Base-by-base conservation (phyloP, 2,329 filamentous ascomycete species). In the Beauveria sp. region DNA sequence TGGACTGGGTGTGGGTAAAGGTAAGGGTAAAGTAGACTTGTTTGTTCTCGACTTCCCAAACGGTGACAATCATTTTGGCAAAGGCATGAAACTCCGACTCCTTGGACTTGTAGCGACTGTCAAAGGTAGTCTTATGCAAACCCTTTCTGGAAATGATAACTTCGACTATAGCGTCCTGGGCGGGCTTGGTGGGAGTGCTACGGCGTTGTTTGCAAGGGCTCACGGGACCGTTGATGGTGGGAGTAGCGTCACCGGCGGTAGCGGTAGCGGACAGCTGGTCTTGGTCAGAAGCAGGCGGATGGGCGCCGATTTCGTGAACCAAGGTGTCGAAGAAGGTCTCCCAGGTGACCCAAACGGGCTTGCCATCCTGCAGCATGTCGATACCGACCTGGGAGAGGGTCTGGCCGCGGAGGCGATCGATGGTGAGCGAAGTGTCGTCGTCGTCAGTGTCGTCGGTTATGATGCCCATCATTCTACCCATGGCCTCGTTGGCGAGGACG, bases 51-150 rank as follows among this genome's bases (percentile, higher is more conserved):
- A 83, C 78, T 63, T 84, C 81, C 86, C 88, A 93, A 7, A 90
- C 82, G 0, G 86, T 89, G 24, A 92, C 84, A 52, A 91, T 90
- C 86, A 92, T 90, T 65, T 87, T 88, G 24, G 89, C 86, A 64
- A 84, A 83, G 0, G 84, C 73, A 67, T 77, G 78, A 55, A 71
- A 73, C 24, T 75, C 72, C 7, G 70, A 72, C 20, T 72, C 71
- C 63, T 74, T 75, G 10, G 71, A 68, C 61, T 72, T 73, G 43
- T 70, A 68, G 28, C 68, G 70, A 24, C 68, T 67, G 22, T 75
- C 72, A 26, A 74, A 70, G 1, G 66, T 73, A 7, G 78, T 70
- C 59, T 76, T 76, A 56, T 75, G 72, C 20, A 78, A 69, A 40
- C 74, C 72, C 55, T 79, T 76, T 12, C 81, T 79, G 16, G 83